Evolutionary conservation across 2,329 filamentous ascomycete genomes (phyloP), one percentile per base, ranked within the genome.

Genomic region (Ophiostoma piceae): DNA sequence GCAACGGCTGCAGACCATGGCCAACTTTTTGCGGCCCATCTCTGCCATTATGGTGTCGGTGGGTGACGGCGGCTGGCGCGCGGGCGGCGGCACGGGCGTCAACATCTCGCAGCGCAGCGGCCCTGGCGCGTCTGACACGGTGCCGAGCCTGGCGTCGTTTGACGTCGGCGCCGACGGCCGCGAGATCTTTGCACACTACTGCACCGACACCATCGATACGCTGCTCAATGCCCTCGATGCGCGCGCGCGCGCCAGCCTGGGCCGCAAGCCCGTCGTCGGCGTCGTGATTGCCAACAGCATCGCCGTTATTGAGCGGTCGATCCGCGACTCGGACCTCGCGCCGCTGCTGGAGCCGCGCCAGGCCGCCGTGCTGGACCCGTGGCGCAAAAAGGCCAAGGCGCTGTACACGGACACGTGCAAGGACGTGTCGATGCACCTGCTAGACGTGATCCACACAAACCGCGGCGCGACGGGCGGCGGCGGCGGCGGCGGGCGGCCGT

Each of bases 261-360:
- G 94, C 76, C 87, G 87, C 71, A 95, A 93, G 78, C 88, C 89
- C 32, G 82, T 92, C 3, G 86, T 93, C 67, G 95, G 94, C 35
- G 92, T 97, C 22, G 97, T 98, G 78, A 82, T 98, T 68, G 92
- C 92, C 66, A 99, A 99, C 80, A 92, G 89, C 73, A 87, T 96
- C 71, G 87, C 90, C 71, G 87, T 97, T 67, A 85, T 97, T 68
- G 92, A 96, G 75, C 90, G 93, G 71, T 91, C 91, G 81, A 92
- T 97, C 70, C 87, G 88, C 67, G 87, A 88, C 67, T 96, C 92
- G 0, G 93, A 96, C 65, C 85, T 99, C 4, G 84, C 84, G 5
- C 84, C 87, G 2, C 85, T 97, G 35, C 83, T 99, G 47, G 84
- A 89, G 73, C 81, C 86, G 69, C 87, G 87, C 67, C 88, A 88